Evolutionary conservation across 192 early-diverging fungal species (phyloP).

Genomic region (Podila epigama): DNA sequence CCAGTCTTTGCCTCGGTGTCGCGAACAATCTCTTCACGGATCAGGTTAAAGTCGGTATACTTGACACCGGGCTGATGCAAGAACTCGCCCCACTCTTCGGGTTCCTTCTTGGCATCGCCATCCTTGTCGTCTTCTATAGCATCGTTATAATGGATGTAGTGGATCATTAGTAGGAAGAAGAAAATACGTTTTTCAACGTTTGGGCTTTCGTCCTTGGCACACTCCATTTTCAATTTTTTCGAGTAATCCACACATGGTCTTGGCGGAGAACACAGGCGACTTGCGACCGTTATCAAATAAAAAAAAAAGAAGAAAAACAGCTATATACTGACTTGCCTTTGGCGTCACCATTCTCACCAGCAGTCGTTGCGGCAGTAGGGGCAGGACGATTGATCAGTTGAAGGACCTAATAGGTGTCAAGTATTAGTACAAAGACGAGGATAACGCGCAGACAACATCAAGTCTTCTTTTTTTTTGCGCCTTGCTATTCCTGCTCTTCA

Average conservation of each 20-base stretch:
- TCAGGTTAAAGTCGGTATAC: constrained; percentile 96
- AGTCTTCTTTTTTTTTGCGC: neutral
- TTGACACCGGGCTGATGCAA: constrained; percentile 97
- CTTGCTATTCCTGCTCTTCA: neutral
- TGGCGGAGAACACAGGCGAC: neutral
- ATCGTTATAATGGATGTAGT: neutral
- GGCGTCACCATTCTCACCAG: constrained; percentile 55
- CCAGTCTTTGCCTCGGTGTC: constrained; percentile 93
- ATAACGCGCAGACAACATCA: neutral
- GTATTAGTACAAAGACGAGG: neutral
- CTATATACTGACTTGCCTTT: constrained; percentile 13
- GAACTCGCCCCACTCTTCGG: constrained; percentile 99
- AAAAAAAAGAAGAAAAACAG: neutral
- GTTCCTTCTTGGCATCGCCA: constrained; percentile 29
- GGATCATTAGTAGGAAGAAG: neutral
- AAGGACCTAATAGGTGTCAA: constrained; percentile 62
- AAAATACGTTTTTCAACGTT: too few species aligned
- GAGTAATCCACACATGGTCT: neutral
- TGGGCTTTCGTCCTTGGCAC: too few species aligned
- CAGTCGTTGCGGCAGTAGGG: constrained; percentile 56
- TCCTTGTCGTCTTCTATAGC: constrained; percentile 16
- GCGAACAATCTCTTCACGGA: constrained; percentile 93
- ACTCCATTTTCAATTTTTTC: neutral
- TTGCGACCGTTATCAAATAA: neutral
- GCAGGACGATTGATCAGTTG: constrained; percentile 95